phyloP scores from a whole-genome alignment of 352 stramenopile genomes.

The Globisporangium middletonii region DNA sequence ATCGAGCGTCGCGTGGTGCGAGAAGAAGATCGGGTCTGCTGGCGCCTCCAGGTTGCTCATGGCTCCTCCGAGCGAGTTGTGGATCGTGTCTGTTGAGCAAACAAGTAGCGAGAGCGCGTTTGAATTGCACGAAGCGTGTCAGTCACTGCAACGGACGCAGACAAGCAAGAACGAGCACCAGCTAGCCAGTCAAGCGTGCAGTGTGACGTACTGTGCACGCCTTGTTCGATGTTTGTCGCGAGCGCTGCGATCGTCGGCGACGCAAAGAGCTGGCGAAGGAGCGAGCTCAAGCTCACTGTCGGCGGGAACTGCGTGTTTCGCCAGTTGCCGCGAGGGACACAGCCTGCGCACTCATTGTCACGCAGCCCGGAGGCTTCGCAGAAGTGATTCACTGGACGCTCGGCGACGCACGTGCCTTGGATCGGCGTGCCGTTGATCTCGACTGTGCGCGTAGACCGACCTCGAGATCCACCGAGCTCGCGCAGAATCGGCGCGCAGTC shows the following conservation, averaged over 20 bases:
- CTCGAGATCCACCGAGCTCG: conserved; percentile 58
- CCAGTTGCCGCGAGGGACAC: conserved; percentile 73
- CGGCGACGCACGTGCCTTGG: conserved; percentile 43
- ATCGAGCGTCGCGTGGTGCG: conserved; percentile 79
- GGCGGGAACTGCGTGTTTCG: conserved; percentile 37
- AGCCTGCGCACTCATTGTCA: conserved; percentile 36
- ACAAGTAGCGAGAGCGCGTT: background rate
- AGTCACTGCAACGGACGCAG: conserved; percentile 9
- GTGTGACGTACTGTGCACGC: conserved; percentile 61
- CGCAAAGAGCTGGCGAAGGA: conserved; percentile 67
- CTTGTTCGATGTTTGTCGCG: conserved; percentile 62
- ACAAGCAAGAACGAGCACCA: background rate
- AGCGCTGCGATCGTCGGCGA: conserved; percentile 58
- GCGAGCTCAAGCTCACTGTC: conserved; percentile 67
- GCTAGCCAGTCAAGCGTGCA: background rate
- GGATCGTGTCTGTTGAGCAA: conserved; percentile 57
- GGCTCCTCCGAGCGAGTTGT: conserved; percentile 57
- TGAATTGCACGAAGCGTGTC: conserved; percentile 2
- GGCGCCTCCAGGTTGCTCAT: conserved; percentile 75
- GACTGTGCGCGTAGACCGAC: conserved; percentile 27
- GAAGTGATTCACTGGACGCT: conserved; percentile 58
- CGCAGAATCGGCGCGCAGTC: conserved; percentile 65
- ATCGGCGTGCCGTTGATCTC: conserved; percentile 68
- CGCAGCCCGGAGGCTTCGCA: conserved; percentile 55
- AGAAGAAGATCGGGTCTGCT: conserved; percentile 84